phyloP scores from a whole-genome alignment of 1,139 yeast genomes.

The Yamadazyma taylorii region DNA sequence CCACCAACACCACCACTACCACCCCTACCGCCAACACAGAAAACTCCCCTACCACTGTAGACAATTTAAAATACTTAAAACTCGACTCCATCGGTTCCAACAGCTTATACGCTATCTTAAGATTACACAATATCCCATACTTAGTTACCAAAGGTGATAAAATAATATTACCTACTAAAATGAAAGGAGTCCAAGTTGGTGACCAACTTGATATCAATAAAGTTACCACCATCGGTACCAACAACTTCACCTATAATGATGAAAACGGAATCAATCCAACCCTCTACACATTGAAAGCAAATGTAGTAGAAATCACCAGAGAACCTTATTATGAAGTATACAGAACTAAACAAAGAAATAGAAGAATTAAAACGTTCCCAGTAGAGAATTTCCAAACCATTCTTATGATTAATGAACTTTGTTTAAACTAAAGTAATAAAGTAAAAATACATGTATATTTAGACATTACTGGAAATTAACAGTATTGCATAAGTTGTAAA shows the following conservation, averaged over 20 bases:
- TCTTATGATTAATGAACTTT: constrained; percentile 73
- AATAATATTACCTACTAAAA: constrained; percentile 71
- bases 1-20: constrained; percentile 5
- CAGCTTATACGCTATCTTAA: constrained; percentile 76
- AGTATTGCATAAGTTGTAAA: too few species aligned
- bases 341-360: constrained; percentile 74
- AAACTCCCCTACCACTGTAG: background rate
- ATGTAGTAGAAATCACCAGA: constrained; percentile 82
- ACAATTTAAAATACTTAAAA: constrained; percentile 35
- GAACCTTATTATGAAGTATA: constrained; percentile 64
- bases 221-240: constrained; percentile 81
- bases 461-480: constrained; percentile 5
- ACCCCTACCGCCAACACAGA: background rate
- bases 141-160: constrained; percentile 90
- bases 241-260: constrained; percentile 64
- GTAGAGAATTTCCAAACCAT: constrained; percentile 83
- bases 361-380: constrained; percentile 77
- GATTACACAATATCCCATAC: constrained; percentile 81
- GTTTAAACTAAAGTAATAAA: constrained; percentile 45
- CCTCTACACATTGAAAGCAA: constrained; percentile 67
- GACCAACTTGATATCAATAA: constrained; percentile 71
- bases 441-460: constrained; percentile 2
- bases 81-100: constrained; percentile 52
- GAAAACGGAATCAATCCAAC: constrained; percentile 33
- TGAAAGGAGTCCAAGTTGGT: constrained; percentile 78